Evolutionary conservation across 2,329 filamentous ascomycete genomes (phyloP).

Genomic region (Alternaria triticimaculans): DNA sequence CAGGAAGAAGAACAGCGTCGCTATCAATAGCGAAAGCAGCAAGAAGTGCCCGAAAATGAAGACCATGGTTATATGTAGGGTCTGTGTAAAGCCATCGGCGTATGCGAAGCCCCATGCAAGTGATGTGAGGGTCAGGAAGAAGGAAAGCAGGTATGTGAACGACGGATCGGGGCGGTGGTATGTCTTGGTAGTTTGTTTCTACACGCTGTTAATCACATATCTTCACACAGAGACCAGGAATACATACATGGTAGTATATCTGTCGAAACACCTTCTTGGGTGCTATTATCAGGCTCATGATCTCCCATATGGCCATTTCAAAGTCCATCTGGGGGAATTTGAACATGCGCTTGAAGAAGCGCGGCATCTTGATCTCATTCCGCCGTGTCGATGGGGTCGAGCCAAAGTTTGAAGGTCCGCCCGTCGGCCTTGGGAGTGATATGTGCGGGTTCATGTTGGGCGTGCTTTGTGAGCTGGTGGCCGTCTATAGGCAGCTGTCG

Average conservation of each 20-base stretch:
- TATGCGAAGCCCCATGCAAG: slow-evolving; percentile 67
- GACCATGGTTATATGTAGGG: slow-evolving; percentile 54
- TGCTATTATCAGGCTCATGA: slow-evolving; percentile 71
- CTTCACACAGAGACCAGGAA: neutral
- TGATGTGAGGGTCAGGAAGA: slow-evolving; percentile 64
- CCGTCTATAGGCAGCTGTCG: neutral
- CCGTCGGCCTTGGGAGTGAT: slow-evolving; percentile 65
- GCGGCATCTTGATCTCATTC: slow-evolving; percentile 65
- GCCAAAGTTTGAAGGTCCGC: slow-evolving; percentile 60
- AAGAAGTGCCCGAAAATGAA: slow-evolving; percentile 67
- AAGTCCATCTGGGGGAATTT: slow-evolving; percentile 79
- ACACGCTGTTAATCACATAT: slow-evolving; percentile 1
- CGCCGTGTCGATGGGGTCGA: slow-evolving; percentile 57
- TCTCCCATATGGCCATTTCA: slow-evolving; percentile 76
- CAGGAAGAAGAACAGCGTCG: slow-evolving; percentile 68
- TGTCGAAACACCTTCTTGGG: slow-evolving; percentile 75
- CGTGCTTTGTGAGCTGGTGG: slow-evolving; percentile 4
- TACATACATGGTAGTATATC: slow-evolving; percentile 70
- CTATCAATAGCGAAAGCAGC: slow-evolving; percentile 63
- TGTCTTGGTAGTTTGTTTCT: slow-evolving; percentile 71
- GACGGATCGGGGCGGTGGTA: slow-evolving; percentile 74
- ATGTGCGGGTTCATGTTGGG: slow-evolving; percentile 65
- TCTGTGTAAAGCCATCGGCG: slow-evolving; percentile 52
- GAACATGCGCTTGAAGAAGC: slow-evolving; percentile 72
- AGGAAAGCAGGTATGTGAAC: slow-evolving; percentile 72